Evolutionary conservation across 768 basidiomycete species (phyloP), one percentile per base, ranked within the genome.

Genomic region (Macrocybe gigantea): DNA sequence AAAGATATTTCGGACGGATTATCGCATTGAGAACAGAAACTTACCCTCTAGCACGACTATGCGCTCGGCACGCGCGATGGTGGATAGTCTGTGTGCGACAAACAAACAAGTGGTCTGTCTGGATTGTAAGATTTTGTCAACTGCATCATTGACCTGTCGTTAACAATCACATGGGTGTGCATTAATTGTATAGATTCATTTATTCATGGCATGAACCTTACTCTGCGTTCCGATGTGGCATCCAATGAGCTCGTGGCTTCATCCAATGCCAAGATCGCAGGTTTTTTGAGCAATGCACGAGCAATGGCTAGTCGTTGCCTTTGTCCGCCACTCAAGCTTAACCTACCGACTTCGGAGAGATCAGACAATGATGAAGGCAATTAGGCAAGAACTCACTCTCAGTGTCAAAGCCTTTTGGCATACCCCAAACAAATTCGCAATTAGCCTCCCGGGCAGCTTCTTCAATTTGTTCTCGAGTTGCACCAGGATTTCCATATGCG

Each of bases 351-450:
- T 88, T 44, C 22, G 32, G 33, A 40, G 30, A 51, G 36, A 42
- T 53, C 41, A 53, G 41, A 13, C 31, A 6, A 34, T 13, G 34
- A 9, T 15, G 32, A 7, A 31, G 15, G 33, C 29, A 11, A 38
- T 10, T 31, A 6, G 12, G 41, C 32, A 44, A 15, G 42, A 15
- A 51, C 88, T 56, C 53, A 93, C 93, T 93, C 56, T 83, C 75
- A 0, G 95, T 97, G 56, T 96, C 94, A 56, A 95, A 95, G 0
- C 93, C 93, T 49, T 92, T 75, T 7, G 94, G 93, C 75, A 98
- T 82, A 11, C 88, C 85, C 87, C 92, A 91, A 5, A 97, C 83
- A 60, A 95, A 98, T 58, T 95, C 93, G 65, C 94, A 97, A 56
- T 97, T 96, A 2, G 95, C 95, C 50, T 90, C 79, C 13, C 87